Percentiles rank a stretch among this genome's conserved stretches.
Evolutionary conservation across 176 grass and related monocot species (phyloP).

Genomic region (Microstegium vimineum): DNA sequence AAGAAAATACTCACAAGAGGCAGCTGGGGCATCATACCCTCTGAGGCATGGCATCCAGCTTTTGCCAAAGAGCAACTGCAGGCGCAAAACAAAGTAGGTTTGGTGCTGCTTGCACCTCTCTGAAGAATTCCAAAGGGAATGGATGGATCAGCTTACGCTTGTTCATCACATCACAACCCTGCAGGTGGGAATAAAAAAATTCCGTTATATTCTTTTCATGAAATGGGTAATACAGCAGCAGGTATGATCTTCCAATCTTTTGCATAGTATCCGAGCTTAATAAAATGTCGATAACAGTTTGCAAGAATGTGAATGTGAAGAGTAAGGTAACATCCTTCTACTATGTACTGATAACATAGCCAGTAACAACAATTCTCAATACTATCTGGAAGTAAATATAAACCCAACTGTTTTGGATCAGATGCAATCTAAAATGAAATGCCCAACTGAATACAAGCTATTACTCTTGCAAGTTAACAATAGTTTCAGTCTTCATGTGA

Average conservation of each 20-base stretch:
- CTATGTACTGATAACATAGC: neutral
- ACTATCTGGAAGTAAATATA: neutral
- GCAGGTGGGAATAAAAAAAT: conserved; percentile 8
- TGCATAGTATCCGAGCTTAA: neutral
- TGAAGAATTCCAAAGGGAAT: conserved; percentile 40
- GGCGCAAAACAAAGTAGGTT: conserved; percentile 28
- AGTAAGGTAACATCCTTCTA: neutral
- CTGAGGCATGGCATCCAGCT: conserved; percentile 16
- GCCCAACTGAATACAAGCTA: neutral
- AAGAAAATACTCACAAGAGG: conserved; percentile 51
- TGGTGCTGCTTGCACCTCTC: conserved; percentile 37
- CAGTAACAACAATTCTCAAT: neutral
- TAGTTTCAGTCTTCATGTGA: neutral
- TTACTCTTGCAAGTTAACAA: neutral
- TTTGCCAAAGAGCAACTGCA: conserved; percentile 32
- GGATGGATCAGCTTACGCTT: conserved; percentile 62
- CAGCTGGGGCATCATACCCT: conserved; percentile 37
- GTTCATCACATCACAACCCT: conserved; percentile 71
- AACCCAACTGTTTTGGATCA: neutral
- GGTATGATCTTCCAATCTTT: neutral
- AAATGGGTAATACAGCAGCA: neutral
- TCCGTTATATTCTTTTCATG: neutral
- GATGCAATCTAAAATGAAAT: neutral
- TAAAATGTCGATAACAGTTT: neutral
- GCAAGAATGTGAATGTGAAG: neutral